Evolutionary conservation across 208 protist species (phyloP).

Genomic region (Porcisia hertigi): DNA sequence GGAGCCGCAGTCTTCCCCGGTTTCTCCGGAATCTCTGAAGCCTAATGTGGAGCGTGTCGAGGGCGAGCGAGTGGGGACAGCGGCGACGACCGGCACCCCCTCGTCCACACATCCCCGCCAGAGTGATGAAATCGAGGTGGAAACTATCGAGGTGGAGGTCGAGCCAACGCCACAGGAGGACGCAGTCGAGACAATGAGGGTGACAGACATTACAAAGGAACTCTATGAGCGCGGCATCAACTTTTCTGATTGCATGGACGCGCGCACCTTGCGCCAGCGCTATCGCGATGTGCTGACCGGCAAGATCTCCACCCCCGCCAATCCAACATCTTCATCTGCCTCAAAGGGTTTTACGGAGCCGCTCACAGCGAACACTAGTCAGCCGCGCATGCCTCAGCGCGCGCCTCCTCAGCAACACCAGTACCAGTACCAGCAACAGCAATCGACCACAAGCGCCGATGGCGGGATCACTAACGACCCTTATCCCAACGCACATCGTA

Average conservation of each 20-base stretch:
- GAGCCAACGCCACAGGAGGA: slow-evolving; percentile 44
- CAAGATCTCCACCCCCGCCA: slow-evolving; percentile 37
- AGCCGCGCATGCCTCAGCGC: slow-evolving; percentile 45
- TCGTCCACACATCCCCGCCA: slow-evolving; percentile 1
- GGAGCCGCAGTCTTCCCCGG: slow-evolving; percentile 11
- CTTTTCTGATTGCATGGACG: slow-evolving; percentile 91
- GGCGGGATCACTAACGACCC: slow-evolving; percentile 77
- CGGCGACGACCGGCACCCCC: not conserved
- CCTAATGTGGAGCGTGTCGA: slow-evolving; percentile 66
- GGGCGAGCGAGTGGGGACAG: slow-evolving; percentile 55
- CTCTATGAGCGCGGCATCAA: slow-evolving; percentile 87
- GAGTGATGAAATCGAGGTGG: slow-evolving; percentile 78
- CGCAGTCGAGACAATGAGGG: slow-evolving; percentile 73
- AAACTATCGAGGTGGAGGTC: slow-evolving; percentile 84
- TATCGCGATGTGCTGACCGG: slow-evolving; percentile 80
- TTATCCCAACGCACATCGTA: slow-evolving; percentile 88
- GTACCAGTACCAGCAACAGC: slow-evolving; percentile 50
- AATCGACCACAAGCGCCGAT: slow-evolving; percentile 39
- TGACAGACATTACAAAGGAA: slow-evolving; percentile 90
- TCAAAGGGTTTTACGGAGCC: slow-evolving; percentile 32
- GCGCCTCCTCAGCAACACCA: slow-evolving; percentile 23
- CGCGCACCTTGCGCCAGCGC: slow-evolving; percentile 74
- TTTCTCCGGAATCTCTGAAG: not conserved
- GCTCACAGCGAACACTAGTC: slow-evolving; percentile 30
- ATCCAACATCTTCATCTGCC: slow-evolving; percentile 4